Base-by-base conservation (phyloP, 2,329 filamentous ascomycete genomes). In the Exophiala lecanii-corni region DNA sequence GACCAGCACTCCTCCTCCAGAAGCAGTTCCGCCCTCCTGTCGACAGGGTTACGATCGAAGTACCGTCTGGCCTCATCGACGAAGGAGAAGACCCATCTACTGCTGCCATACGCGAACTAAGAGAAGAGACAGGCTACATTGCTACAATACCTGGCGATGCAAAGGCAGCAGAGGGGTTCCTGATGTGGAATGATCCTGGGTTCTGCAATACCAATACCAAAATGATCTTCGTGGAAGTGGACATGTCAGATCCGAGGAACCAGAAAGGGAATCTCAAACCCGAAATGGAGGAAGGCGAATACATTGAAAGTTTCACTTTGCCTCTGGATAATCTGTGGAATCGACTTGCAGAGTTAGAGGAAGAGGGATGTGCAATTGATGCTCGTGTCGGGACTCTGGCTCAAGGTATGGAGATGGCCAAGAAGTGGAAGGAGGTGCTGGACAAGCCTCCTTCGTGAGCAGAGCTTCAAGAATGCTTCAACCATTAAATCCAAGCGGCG, bases 251-350 rank as follows among this genome's bases (percentile, higher is more conserved):
- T 1, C 75, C 82, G 0, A 80, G 80, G 55, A 91, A 91, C 59
- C 75, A 82, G 59, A 33, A 50, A 25, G 49, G 36, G 15, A 71
- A 84, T 40, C 79, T 78, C 1, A 72, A 80, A 61, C 81, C 85
- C 0, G 68, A 84, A 58, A 71, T 89, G 5, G 85, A 91, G 59
- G 85, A 89, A 18, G 82, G 80, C 50, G 86, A 91, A 65, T 89
- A 89, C 59, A 89, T 91, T 57, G 84, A 89, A 61, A 81, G 82
- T 23, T 89, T 91, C 57, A 78, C 76, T 6, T 72, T 87, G 5
- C 81, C 80, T 4, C 59, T 91, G 32, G 68, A 64, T 15, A 68
- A 74, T 10, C 62, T 91, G 28, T 88, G 82, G 68, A 72, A 72
- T 0, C 79, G 84, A 58, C 81, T 81, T 59, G 78, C 79, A 60